phyloP scores from a whole-genome alignment of 208 protist species.

The Novymonas esmeraldas region DNA sequence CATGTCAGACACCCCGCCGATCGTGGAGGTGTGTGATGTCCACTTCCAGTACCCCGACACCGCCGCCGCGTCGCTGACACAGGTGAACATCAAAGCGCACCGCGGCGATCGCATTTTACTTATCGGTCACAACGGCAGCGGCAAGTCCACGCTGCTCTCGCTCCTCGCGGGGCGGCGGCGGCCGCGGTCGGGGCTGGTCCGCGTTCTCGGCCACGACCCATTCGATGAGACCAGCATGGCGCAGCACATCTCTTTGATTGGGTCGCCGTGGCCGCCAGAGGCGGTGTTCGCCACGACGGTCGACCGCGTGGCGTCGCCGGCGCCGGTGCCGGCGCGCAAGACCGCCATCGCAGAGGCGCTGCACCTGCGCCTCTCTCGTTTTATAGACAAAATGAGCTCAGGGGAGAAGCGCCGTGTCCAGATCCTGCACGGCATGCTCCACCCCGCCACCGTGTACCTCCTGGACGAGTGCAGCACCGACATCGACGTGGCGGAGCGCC shows the following conservation, averaged over 20 bases:
- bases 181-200: constrained; percentile 47
- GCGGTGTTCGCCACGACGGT: constrained; percentile 83
- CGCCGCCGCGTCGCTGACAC: constrained; percentile 9
- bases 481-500: constrained; percentile 77
- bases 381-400: constrained; percentile 69
- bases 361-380: constrained; percentile 46
- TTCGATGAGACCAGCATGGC: constrained; percentile 84
- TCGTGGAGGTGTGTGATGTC: constrained; percentile 38
- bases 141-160: constrained; percentile 96
- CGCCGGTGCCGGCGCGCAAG: constrained; percentile 33
- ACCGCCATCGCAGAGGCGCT: constrained; percentile 42
- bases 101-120: constrained; percentile 89
- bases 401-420: constrained; percentile 77
- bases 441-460: constrained; percentile 50
- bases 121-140: constrained; percentile 95
- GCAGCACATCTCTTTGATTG: constrained; percentile 57
- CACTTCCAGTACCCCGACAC: constrained; percentile 56
- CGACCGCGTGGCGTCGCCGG: constrained; percentile 52
- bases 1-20: too few relatives aligned
- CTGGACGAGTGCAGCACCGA: constrained; percentile 91
- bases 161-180: constrained; percentile 84
- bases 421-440: constrained; percentile 70
- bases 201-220: constrained; percentile 61
- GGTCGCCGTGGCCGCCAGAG: constrained; percentile 71
- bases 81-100: constrained; percentile 45